A percentile compares a stretch with the other conserved stretches of the same genome.
phyloP scores from a whole-genome alignment of 345 rosid genomes.

The Populus nigra region DNA sequence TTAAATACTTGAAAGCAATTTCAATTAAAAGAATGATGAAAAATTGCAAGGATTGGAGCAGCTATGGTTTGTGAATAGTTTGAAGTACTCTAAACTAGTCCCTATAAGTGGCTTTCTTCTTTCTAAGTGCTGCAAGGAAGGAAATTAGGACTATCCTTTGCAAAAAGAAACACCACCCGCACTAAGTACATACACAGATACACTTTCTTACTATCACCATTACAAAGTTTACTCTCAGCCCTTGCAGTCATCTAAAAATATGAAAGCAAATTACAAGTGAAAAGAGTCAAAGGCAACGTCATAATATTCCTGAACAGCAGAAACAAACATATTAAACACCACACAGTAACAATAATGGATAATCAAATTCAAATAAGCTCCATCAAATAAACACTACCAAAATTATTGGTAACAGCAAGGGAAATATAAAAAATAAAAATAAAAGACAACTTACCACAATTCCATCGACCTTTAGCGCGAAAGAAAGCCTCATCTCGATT shows the following conservation, averaged over 20 bases:
- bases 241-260: constrained; percentile 3
- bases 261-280: background rate
- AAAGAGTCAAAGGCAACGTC: background rate
- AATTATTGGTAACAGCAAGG: background rate
- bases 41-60: background rate
- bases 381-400: background rate
- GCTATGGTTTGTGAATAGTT: constrained; percentile 8
- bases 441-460: constrained; percentile 67
- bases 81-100: background rate
- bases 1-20: constrained; percentile 22
- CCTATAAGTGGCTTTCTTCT: background rate
- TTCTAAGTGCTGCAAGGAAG: background rate
- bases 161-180: background rate
- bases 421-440: background rate
- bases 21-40: constrained; percentile 9
- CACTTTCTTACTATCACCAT: background rate
- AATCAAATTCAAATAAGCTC: background rate
- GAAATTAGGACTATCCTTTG: background rate
- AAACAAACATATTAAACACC: constrained; percentile 13
- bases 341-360: background rate
- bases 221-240: background rate
- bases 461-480: constrained; percentile 84
- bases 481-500: constrained; percentile 89
- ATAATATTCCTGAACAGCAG: constrained; percentile 8
- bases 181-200: background rate